Conservation (phyloP, 225 moss, liverwort and hornwort species). For the Neckera pumila region DNA sequence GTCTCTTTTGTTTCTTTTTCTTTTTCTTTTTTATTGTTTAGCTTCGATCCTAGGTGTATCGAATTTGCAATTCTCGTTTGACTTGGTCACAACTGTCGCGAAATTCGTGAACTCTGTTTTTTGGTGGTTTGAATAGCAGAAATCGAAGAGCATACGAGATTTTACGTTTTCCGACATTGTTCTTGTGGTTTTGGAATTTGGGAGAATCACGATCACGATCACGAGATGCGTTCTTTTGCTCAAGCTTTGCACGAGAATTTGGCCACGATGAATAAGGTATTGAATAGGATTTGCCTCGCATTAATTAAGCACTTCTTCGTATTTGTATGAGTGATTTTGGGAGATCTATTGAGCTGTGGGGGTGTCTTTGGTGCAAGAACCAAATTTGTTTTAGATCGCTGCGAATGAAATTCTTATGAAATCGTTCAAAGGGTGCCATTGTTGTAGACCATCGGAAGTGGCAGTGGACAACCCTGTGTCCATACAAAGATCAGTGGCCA, state of each 20-base stretch:
- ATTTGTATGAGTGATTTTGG: neutral
- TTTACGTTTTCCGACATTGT: neutral
- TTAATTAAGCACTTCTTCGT: neutral
- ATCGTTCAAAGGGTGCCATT: neutral
- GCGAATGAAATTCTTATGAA: neutral
- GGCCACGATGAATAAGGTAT: neutral
- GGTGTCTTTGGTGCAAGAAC: neutral
- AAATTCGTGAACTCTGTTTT: neutral
- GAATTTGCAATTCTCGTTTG: neutral
- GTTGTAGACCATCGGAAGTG: neutral
- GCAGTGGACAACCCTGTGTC: neutral
- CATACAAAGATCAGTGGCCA: neutral
- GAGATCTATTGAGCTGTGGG: neutral
- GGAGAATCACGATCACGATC: neutral
- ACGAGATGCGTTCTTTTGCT: neutral
- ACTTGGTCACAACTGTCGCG: neutral
- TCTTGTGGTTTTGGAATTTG: neutral
- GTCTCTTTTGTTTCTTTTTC: neutral
- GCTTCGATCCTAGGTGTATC: neutral
- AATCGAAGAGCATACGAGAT: neutral
- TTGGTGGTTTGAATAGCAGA: neutral
- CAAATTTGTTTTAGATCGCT: neutral
- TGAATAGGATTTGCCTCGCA: neutral
- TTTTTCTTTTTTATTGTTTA: neutral
- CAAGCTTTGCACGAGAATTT: neutral